Evolutionary conservation across 352 stramenopile genomes (phyloP).

Genomic region (Globisporangium paroecandrum): DNA sequence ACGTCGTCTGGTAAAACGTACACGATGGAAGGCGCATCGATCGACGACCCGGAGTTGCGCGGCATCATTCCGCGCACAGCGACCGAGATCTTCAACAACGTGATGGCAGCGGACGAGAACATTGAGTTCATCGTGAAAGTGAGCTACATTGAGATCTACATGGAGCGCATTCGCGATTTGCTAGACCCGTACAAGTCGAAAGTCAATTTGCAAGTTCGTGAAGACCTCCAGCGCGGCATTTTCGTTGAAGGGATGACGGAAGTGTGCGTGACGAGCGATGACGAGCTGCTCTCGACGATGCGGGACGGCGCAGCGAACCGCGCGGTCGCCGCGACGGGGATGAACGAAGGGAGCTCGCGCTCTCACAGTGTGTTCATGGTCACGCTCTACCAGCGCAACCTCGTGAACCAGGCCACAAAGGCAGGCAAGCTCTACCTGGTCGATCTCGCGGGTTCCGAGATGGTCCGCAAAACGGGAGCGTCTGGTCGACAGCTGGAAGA

Average conservation of each 20-base stretch:
- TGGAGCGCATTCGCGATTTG: slow-evolving; percentile 93
- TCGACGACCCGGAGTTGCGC: slow-evolving; percentile 81
- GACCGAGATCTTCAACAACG: slow-evolving; percentile 85
- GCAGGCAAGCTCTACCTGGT: slow-evolving; percentile 91
- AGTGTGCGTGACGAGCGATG: slow-evolving; percentile 89
- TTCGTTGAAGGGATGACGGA: slow-evolving; percentile 94
- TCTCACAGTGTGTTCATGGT: slow-evolving; percentile 93
- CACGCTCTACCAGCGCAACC: slow-evolving; percentile 84
- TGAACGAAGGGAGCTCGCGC: slow-evolving; percentile 92
- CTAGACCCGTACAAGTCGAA: slow-evolving; percentile 90
- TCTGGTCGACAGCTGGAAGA: slow-evolving; percentile 91
- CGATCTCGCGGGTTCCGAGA: slow-evolving; percentile 93
- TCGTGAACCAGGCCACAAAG: slow-evolving; percentile 85
- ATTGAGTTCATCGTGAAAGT: slow-evolving; percentile 92
- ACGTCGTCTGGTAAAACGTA: slow-evolving; percentile 89
- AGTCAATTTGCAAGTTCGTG: slow-evolving; percentile 88
- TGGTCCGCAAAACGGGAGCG: slow-evolving; percentile 91
- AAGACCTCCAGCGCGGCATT: slow-evolving; percentile 86
- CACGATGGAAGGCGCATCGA: slow-evolving; percentile 85
- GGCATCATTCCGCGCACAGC: slow-evolving; percentile 88
- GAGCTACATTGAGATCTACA: slow-evolving; percentile 97
- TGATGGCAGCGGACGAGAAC: slow-evolving; percentile 85
- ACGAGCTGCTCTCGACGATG: slow-evolving; percentile 87
- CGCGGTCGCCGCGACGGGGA: slow-evolving; percentile 87
- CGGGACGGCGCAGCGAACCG: slow-evolving; percentile 75